Base-by-base conservation (phyloP, 352 stramenopile species). In the Phytophthora crassamura region DNA sequence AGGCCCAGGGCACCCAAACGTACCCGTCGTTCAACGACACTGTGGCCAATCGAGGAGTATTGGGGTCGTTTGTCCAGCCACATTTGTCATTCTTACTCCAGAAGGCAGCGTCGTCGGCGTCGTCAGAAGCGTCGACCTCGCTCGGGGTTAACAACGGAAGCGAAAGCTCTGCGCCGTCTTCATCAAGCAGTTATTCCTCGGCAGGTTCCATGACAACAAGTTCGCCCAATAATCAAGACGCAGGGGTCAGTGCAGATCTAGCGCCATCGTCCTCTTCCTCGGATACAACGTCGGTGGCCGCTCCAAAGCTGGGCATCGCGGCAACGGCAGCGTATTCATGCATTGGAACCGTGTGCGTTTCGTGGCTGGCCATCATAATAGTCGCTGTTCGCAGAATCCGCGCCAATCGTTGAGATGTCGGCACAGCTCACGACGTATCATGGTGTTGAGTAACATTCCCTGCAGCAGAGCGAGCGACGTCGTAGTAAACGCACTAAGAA, bases 361-460 rank as follows among this genome's bases (percentile, higher is more conserved):
- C 78, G 7, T 88, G 82, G 79, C 22, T 66, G 0, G 67, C 55
- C 62, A 83, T 93, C 48, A 57, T 84, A 62, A 80, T 86, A 75
- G 78, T 84, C 32, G 78, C 73, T 35, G 45, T 76, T 46, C 74
- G 80, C 6, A 72, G 47, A 63, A 49, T 69, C 16, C 62, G 63
- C 39, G 45, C 61, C n/a, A 60, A 56, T 63, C 61, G 43, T 25
- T 67, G 39, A 71, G 43, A 1, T 39, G 18, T 54, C 33, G 39
- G n/a, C n/a, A 34, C 46, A 12, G 14, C 34, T 25, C 38, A 49
- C 40, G 10, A 48, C 34, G 11, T 50, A 59, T 51, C 22, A 25
- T 25, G 22, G 22, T 25, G 3, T 69, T 60, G 54, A 35, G 42
- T 67, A 63, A 52, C 16, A 42, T 3, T 67, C 40, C 32, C 33